phyloP scores from a whole-genome alignment of 495 filamentous ascomycete genomes.

The Talaromyces wortmannii region DNA sequence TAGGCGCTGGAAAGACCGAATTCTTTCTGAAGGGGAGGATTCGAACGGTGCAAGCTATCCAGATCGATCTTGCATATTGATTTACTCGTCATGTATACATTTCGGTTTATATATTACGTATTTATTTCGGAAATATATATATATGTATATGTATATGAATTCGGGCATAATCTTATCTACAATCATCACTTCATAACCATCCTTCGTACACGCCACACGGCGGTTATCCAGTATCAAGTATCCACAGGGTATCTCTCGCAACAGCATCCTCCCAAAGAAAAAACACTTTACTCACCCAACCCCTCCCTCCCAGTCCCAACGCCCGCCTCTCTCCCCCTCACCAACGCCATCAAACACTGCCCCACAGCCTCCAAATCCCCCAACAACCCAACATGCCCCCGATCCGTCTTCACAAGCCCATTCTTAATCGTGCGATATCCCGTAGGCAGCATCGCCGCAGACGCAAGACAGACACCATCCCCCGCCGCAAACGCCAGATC shows the following conservation, averaged over 20 bases:
- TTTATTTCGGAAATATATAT: not conserved
- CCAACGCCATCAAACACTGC: constrained; percentile 59
- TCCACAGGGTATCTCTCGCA: not conserved
- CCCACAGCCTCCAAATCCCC: constrained; percentile 83
- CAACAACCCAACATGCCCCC: constrained; percentile 79
- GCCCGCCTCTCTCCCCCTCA: constrained; percentile 59
- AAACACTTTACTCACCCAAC: not conserved
- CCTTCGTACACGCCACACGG: not conserved
- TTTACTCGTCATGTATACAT: not conserved
- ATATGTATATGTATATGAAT: not conserved
- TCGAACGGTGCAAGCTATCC: constrained; percentile 5
- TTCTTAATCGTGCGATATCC: constrained; percentile 68
- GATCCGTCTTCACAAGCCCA: constrained; percentile 69
- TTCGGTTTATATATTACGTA: not conserved
- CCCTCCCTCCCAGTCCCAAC: constrained; percentile 40
- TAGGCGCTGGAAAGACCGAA: constrained; percentile 1
- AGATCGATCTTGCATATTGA: constrained; percentile 5
- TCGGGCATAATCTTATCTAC: too few species aligned
- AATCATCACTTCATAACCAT: too few species aligned
- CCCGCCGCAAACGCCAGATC: constrained; percentile 80
- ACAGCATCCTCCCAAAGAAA: not conserved
- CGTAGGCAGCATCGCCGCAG: constrained; percentile 75
- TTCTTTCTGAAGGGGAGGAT: constrained; percentile 8
- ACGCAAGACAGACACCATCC: constrained; percentile 84
- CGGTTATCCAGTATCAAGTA: not conserved